A percentile compares a stretch with the other conserved stretches of the same genome.
phyloP scores from a whole-genome alignment of 306 rosid genomes.

The Parietaria judaica region DNA sequence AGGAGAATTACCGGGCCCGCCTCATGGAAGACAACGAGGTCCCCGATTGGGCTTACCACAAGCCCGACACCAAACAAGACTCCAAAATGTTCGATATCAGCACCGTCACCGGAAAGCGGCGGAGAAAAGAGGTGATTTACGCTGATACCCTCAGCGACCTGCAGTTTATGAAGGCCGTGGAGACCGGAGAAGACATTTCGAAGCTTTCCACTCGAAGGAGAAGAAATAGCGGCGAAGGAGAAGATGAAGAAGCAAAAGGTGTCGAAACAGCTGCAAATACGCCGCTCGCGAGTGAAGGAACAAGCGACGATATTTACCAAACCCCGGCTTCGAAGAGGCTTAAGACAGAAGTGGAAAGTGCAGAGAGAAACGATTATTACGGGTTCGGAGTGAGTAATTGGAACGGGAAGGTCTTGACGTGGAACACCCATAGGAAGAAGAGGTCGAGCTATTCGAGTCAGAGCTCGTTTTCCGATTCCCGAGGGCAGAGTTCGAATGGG shows the following conservation, averaged over 20 bases:
- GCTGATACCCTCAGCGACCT: conserved; percentile 77
- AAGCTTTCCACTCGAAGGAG: conserved; percentile 44
- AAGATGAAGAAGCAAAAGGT: conserved; percentile 43
- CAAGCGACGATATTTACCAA: conserved; percentile 47
- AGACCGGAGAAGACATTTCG: conserved; percentile 70
- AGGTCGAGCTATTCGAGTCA: conserved; percentile 62
- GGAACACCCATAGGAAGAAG: conserved; percentile 80
- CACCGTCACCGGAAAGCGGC: conserved; percentile 61
- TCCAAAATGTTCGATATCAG: conserved; percentile 29
- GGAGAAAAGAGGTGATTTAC: conserved; percentile 80
- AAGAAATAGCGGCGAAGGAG: conserved; percentile 38
- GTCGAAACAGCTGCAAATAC: conserved; percentile 31
- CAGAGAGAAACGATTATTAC: conserved; percentile 38
- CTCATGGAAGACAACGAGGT: conserved; percentile 96
- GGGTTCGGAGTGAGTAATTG: conserved; percentile 40
- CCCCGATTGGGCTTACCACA: conserved; percentile 93
- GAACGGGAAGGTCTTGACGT: conserved; percentile 54
- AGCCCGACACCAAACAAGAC: conserved; percentile 43
- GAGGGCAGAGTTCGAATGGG: conserved; percentile 64
- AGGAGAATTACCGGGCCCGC: conserved; percentile 89
- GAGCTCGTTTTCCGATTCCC: conserved; percentile 51
- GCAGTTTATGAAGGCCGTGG: conserved; percentile 95
- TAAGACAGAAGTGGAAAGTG: conserved; percentile 41
- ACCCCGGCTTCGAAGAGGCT: conserved; percentile 49
- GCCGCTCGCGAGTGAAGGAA: conserved; percentile 37